phyloP scores from a whole-genome alignment of 495 filamentous ascomycete genomes.

The Annulohypoxylon maeteangense region DNA sequence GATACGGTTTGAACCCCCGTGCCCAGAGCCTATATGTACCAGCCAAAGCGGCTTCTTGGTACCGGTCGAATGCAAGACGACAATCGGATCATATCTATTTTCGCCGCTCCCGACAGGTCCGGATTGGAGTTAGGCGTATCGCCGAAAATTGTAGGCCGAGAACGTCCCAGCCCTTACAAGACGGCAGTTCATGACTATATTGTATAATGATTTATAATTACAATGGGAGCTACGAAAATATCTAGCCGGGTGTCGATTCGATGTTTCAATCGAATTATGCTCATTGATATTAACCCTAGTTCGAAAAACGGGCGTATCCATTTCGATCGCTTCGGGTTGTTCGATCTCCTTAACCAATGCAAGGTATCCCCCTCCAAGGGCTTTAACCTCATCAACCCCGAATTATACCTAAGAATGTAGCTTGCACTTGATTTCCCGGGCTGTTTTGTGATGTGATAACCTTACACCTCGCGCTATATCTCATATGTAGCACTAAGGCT shows the following conservation, averaged over 20 bases:
- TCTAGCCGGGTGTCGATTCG: constrained; percentile 23
- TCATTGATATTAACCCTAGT: constrained; percentile 22
- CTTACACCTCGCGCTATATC: constrained; percentile 48
- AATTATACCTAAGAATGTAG: background rate
- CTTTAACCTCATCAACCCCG: background rate
- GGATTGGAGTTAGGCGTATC: background rate
- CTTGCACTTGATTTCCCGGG: no score
- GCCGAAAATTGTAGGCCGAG: background rate
- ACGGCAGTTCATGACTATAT: constrained; percentile 44
- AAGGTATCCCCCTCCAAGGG: constrained; percentile 3
- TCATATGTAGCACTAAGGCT: constrained; percentile 34
- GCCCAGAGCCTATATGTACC: constrained; percentile 66
- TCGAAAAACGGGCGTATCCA: constrained; percentile 41
- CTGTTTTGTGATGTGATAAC: constrained; percentile 51
- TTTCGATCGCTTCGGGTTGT: constrained; percentile 18
- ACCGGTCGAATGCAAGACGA: constrained; percentile 46
- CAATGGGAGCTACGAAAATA: constrained; percentile 43
- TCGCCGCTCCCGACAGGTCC: background rate
- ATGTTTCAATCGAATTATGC: constrained; percentile 46
- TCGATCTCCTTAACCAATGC: constrained; percentile 8
- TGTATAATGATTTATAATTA: constrained; percentile 52
- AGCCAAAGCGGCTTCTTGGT: constrained; percentile 64
- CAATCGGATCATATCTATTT: constrained; percentile 60
- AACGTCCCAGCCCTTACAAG: constrained; percentile 24
- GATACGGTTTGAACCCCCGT: constrained; percentile 58